Evolutionary conservation across 2,329 filamentous ascomycete species (phyloP), one percentile per base, ranked within the genome.

Genomic region (Arachnopeziza araneosa): DNA sequence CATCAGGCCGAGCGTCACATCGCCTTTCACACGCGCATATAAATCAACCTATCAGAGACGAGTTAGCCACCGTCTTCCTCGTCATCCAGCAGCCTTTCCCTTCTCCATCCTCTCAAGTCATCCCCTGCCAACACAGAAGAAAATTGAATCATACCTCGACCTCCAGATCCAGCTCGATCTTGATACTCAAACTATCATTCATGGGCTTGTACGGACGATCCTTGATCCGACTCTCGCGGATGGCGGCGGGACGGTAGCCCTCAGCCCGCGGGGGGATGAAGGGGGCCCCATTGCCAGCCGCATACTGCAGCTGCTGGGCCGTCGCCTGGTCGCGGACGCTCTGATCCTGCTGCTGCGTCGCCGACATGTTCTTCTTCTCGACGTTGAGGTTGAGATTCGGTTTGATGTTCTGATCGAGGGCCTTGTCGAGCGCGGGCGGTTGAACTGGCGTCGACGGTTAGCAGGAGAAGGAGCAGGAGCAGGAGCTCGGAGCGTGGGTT

Each of bases 141-240:
- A 19, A 44, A 19, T 2, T 19, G 17, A 2, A 70, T 71, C 73
- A 68, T 64, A 73, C 71, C 71, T 74, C 67, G 56, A 69, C 68
- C 60, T 70, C 69, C 55, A 68, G 66, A 66, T 75, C 73, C 59
- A 75, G 54, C 65, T 75, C 73, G 62, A 75, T 74, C 68, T 74
- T 74, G 58, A 75, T 72, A 61, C 73, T 74, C 64, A 75, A 63
- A 54, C 67, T 70, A 62, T 69, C 71, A 54, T 70, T 70, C 63
- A 68, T 70, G 19, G 69, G 66, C 52, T 70, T 69, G 12, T 63
- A 36, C 8, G 72, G 73, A 4, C 72, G 66, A 60, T 75, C 73
- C 52, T 72, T 68, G 55, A 75, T 74, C 55, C 73, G 69, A 5
- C 71, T 73, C 62, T 75, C 66, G 6, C 67, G 52, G 19, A 69